phyloP scores from a whole-genome alignment of 1,284 basidiomycete genomes.

The Cryptococcus sp. region DNA sequence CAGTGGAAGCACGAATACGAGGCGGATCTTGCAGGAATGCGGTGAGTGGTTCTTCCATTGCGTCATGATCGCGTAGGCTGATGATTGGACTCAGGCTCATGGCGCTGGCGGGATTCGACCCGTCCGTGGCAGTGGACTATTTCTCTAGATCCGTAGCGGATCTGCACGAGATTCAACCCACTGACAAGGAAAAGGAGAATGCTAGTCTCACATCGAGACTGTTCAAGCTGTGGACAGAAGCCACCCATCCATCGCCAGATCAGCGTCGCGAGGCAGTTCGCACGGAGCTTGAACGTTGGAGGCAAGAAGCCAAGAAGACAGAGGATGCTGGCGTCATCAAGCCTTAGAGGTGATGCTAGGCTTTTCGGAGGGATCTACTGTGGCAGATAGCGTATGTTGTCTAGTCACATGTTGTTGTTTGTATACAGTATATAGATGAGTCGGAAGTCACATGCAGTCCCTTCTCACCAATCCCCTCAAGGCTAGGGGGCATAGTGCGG shows the following conservation, averaged over 20 bases:
- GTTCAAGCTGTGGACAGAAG: conserved; percentile 47
- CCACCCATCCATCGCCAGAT: conserved; percentile 65
- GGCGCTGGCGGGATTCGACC: conserved; percentile 82
- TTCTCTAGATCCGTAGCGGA: conserved; percentile 40
- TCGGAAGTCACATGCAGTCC: too few relatives aligned
- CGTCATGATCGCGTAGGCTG: not conserved
- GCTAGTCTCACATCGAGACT: conserved; percentile 24
- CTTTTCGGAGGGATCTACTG: too few relatives aligned
- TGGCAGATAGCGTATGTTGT: too few relatives aligned
- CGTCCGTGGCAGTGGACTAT: conserved; percentile 55
- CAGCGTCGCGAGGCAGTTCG: conserved; percentile 63
- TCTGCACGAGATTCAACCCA: conserved; percentile 41
- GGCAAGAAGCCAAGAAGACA: conserved; percentile 50
- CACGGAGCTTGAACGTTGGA: conserved; percentile 69
- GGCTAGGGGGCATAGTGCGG: too few relatives aligned
- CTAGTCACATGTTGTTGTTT: too few relatives aligned
- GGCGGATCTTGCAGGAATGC: conserved; percentile 81
- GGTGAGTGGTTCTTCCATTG: conserved; percentile 56
- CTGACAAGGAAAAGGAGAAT: conserved; percentile 24
- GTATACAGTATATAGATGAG: too few relatives aligned
- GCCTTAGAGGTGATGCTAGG: too few relatives aligned
- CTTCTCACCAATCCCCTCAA: too few relatives aligned
- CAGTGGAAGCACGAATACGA: conserved; percentile 78
- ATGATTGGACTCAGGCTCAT: conserved; percentile 51
- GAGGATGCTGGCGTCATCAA: too few relatives aligned